phyloP scores from a whole-genome alignment of 805 yeast species.

The Candida boleticola region DNA sequence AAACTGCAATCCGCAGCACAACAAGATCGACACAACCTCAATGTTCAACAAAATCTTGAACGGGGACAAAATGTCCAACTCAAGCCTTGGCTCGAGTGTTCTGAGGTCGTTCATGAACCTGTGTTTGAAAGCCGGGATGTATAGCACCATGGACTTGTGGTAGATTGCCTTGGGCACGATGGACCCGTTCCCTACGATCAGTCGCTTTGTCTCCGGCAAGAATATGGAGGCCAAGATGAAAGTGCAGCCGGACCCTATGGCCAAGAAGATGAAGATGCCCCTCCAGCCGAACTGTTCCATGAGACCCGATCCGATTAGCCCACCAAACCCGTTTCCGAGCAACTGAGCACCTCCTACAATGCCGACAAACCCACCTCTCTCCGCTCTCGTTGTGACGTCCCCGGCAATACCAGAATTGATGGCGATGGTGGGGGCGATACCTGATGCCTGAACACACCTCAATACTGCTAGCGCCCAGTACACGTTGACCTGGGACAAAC shows the following conservation, averaged over 20 bases:
- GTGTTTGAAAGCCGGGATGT: slow-evolving; percentile 22
- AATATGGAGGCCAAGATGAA: slow-evolving; percentile 22
- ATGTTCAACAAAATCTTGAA: slow-evolving; percentile 41
- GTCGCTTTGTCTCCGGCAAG: slow-evolving; percentile 75
- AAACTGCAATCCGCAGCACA: slow-evolving; percentile 63
- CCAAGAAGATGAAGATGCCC: slow-evolving; percentile 73
- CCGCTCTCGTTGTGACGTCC: slow-evolving; percentile 62
- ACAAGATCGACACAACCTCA: slow-evolving; percentile 47
- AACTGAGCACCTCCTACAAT: slow-evolving; percentile 61
- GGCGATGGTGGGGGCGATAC: slow-evolving; percentile 74
- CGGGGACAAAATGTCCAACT: slow-evolving; percentile 31
- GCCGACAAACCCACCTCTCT: slow-evolving; percentile 73
- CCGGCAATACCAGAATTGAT: slow-evolving; percentile 70
- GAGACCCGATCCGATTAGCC: slow-evolving; percentile 58
- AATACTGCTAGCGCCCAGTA: slow-evolving; percentile 65
- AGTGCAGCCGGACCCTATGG: slow-evolving; percentile 57
- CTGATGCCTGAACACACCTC: slow-evolving; percentile 75
- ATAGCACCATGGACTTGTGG: slow-evolving; percentile 47
- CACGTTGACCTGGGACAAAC: slow-evolving; percentile 55
- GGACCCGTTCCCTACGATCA: slow-evolving; percentile 74
- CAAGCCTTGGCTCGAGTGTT: slow-evolving; percentile 12
- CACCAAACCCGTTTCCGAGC: slow-evolving; percentile 76
- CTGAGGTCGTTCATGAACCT: slow-evolving; percentile 29
- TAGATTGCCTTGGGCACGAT: slow-evolving; percentile 45
- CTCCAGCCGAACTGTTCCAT: slow-evolving; percentile 52